A percentile compares a stretch with the other conserved stretches of the same genome.
These are phyloP conservation scores for Tilletia caries DNA, from an alignment of 1,284 basidiomycete genomes.

Conservation along the genomic window DNA sequence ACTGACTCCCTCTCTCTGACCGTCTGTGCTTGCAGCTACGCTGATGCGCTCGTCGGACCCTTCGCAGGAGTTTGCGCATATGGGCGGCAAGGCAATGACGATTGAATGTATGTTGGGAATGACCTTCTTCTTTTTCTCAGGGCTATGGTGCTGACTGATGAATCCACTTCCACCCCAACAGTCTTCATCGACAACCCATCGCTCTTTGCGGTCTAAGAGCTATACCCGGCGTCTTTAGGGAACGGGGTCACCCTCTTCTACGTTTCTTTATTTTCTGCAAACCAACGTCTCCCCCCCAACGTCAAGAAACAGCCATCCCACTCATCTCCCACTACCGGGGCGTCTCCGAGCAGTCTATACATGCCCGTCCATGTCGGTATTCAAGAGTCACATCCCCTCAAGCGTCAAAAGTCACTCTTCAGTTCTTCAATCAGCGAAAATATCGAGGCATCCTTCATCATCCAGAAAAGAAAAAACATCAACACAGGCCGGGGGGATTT, in stretches of 20 bases:
- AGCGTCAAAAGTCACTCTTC: too few relatives aligned
- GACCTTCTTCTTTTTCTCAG: slow-evolving; percentile 70
- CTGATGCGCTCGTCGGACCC: slow-evolving; percentile 85
- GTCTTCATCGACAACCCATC: slow-evolving; percentile 24
- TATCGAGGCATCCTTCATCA: too few relatives aligned
- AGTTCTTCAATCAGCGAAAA: too few relatives aligned
- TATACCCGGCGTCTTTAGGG: too few relatives aligned
- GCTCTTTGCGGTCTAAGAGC: slow-evolving; percentile 17
- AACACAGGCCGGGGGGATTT: too few relatives aligned
- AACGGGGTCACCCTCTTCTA: not conserved
- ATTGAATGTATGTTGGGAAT: slow-evolving; percentile 48
- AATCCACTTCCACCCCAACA: slow-evolving; percentile 1
- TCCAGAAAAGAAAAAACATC: too few relatives aligned
- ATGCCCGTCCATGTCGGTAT: too few relatives aligned
- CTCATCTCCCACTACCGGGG: too few relatives aligned
- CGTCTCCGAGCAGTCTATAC: too few relatives aligned
- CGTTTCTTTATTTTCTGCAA: slow-evolving; percentile 12
- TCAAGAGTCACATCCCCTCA: too few relatives aligned
- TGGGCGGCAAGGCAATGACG: slow-evolving; percentile 89
- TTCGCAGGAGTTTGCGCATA: slow-evolving; percentile 85
- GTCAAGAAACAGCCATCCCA: too few relatives aligned
- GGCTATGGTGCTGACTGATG: slow-evolving; percentile 71
- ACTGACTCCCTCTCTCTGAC: not conserved
- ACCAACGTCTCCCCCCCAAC: too few relatives aligned
- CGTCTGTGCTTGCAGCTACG: slow-evolving; percentile 65